Conservation (phyloP, 1,284 basidiomycete species). For the Irpex rosettiformis region DNA sequence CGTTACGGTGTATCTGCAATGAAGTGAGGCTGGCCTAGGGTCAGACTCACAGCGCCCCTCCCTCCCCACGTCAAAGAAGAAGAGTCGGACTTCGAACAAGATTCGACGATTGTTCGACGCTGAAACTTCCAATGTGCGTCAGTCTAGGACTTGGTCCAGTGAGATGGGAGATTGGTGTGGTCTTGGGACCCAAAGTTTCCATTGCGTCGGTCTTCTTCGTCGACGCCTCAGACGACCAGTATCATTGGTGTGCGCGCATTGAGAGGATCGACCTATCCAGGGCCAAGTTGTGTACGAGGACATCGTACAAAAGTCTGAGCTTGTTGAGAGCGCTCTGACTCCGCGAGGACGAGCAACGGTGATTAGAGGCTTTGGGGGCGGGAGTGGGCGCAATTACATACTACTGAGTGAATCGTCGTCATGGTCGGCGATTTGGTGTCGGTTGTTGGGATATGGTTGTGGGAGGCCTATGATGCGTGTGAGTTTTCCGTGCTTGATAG, state of each 20-base stretch:
- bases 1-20: background rate
- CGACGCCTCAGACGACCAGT: background rate
- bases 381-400: background rate
- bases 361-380: background rate
- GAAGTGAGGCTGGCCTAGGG: background rate
- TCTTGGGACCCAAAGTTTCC: background rate
- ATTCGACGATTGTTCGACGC: background rate
- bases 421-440: background rate
- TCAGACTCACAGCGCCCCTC: background rate
- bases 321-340: background rate
- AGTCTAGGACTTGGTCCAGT: background rate
- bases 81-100: background rate
- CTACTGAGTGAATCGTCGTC: no score
- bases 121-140: background rate
- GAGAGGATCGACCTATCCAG: background rate
- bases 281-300: background rate
- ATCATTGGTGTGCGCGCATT: background rate
- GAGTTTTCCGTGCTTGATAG: background rate
- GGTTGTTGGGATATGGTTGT: background rate
- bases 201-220: background rate
- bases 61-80: background rate
- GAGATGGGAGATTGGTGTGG: background rate
- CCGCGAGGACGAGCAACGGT: background rate
- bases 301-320: background rate
- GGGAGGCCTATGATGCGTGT: background rate